Evolutionary conservation across 371 early-diverging fungal genomes (phyloP).

Genomic region (Mortierella sp.): DNA sequence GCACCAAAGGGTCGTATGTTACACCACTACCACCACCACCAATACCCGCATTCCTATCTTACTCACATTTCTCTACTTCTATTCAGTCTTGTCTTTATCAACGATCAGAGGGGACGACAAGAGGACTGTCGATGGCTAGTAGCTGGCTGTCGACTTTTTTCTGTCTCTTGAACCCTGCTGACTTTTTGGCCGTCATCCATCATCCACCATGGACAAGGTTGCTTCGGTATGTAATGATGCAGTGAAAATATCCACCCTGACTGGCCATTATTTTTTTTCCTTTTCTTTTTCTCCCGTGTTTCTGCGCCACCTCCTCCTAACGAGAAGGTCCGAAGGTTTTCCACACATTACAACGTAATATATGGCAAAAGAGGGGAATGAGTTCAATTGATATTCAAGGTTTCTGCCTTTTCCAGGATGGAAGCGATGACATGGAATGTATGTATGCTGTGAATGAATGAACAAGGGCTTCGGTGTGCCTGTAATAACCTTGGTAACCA

Average conservation of each 20-base stretch:
- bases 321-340: conserved; percentile 2
- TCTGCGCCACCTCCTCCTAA: conserved; percentile 5
- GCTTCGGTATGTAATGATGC: background rate
- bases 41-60: background rate
- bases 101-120: background rate
- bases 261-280: background rate
- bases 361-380: no score
- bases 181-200: background rate
- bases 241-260: no score
- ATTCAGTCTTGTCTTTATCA: background rate
- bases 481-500: no score
- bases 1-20: background rate
- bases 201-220: background rate
- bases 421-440: background rate
- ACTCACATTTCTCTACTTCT: background rate
- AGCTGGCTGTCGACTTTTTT: background rate
- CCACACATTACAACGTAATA: no score
- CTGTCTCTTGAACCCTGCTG: background rate
- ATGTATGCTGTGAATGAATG: background rate
- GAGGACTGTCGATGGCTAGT: no score
- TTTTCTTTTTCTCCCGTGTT: background rate
- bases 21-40: background rate
- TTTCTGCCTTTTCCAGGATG: background rate
- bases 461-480: background rate
- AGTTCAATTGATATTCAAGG: background rate